phyloP scores from a whole-genome alignment of 2,329 filamentous ascomycete species.

The Lachnellula suecica region DNA sequence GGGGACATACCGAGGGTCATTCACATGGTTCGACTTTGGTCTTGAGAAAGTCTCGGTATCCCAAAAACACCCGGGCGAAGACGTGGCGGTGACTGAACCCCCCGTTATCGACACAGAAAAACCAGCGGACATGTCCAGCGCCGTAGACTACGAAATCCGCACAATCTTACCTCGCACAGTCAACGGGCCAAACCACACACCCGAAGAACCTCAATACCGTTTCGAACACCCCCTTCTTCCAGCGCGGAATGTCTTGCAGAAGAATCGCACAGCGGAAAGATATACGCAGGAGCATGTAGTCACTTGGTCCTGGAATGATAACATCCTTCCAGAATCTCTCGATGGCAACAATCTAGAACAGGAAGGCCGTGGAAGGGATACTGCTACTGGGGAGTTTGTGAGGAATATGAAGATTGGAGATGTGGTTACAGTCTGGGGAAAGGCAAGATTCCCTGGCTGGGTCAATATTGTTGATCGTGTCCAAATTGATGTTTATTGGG shows the following conservation, averaged over 20 bases:
- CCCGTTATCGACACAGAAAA: neutral
- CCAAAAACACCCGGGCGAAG: neutral
- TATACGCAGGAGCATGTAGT: constrained; percentile 44
- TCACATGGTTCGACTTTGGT: constrained; percentile 64
- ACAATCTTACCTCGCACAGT: constrained; percentile 11
- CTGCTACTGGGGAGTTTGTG: constrained; percentile 55
- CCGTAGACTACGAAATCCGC: neutral
- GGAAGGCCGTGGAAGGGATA: constrained; percentile 49
- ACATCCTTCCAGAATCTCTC: constrained; percentile 42
- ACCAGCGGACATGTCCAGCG: neutral
- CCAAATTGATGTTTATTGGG: constrained; percentile 59
- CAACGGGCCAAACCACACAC: neutral
- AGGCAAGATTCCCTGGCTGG: constrained; percentile 56
- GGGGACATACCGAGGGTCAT: constrained; percentile 48
- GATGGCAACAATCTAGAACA: constrained; percentile 35
- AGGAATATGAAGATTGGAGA: constrained; percentile 57
- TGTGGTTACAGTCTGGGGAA: constrained; percentile 60
- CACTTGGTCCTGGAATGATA: constrained; percentile 53
- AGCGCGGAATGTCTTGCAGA: constrained; percentile 38
- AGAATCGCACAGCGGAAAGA: constrained; percentile 46
- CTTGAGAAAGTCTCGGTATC: constrained; percentile 52
- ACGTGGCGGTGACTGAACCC: neutral
- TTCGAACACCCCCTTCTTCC: constrained; percentile 41
- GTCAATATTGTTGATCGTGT: constrained; percentile 48
- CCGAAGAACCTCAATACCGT: neutral